Evolutionary conservation across 2,329 filamentous ascomycete species (phyloP).

Genomic region (Metarhizium brunneum): DNA sequence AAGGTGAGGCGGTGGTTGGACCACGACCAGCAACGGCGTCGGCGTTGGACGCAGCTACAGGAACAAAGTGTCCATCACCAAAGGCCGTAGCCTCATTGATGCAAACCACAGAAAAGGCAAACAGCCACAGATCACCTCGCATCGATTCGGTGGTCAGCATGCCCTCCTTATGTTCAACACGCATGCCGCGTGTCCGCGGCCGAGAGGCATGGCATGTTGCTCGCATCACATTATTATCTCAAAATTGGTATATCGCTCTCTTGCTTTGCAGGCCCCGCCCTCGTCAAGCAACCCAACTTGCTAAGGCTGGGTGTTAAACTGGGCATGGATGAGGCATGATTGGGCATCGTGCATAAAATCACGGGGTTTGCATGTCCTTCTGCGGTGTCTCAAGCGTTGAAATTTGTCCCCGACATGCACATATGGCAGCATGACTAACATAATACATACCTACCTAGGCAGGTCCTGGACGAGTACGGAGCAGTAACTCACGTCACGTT

Average conservation of each 20-base stretch:
- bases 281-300: not conserved
- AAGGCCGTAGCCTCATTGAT: not conserved
- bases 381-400: not conserved
- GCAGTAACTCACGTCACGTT: not conserved
- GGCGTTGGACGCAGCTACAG: too few relatives aligned
- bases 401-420: too few relatives aligned
- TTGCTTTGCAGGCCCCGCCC: not conserved
- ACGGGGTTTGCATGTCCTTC: not conserved
- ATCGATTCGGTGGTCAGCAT: not conserved
- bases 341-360: not conserved
- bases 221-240: not conserved
- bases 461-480: not conserved
- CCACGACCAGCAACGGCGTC: not conserved
- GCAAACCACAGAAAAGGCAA: not conserved
- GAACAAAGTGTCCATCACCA: not conserved
- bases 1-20: not conserved
- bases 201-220: not conserved
- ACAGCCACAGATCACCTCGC: not conserved
- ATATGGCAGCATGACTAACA: too few relatives aligned
- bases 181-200: not conserved
- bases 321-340: not conserved
- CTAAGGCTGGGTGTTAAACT: not conserved
- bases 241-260: not conserved
- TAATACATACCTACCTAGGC: too few relatives aligned
- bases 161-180: conserved; percentile 4